Base-by-base conservation (phyloP, 352 stramenopile genomes). In the Pythium aphanidermatum region DNA sequence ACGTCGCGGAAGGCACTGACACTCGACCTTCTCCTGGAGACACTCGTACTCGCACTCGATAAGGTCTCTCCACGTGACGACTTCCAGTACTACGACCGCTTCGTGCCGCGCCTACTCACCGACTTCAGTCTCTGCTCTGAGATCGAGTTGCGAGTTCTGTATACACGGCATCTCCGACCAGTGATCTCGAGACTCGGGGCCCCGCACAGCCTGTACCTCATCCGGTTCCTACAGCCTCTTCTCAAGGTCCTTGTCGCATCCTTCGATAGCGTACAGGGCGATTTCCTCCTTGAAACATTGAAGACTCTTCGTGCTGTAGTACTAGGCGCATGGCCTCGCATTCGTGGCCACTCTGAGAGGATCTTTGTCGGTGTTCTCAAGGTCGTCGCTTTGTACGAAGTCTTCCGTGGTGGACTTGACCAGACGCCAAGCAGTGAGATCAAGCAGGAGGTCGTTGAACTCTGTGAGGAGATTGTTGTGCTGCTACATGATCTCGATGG, bases 181-280 rank as follows among this genome's bases (percentile, higher is more conserved):
- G 54, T 86, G 20, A 51, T 89, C 20, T 24, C 25, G 10, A 61
- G 63, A 4, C 68, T 88, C 23, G 79, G 82, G 0, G 74, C 71
- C 3, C 82, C 82, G 0, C 59, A 84, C 28, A 92, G 79, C 24
- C 48, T 92, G 8, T 72, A 87, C 16, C 21, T 83, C 26, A 69
- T 92, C 36, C 70, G 69, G 23, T 94, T 86, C 46, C 40, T 94
- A 19, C 82, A 91, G 48, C 72, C 82, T 16, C 54, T 94, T 28
- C 57, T 92, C 46, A 88, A 89, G 40, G 77, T 92, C 16, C 35
- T 89, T 17, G 17, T 82, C 14, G 75, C 73, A 2, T 73, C 70
- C 1, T 79, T 90, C 32, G 82, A 92, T 31, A 75, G 68, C 31
- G 51, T 87, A 41, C 73, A 86, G 33, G 60, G 63, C 4, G 19